phyloP scores from a whole-genome alignment of 2,329 filamentous ascomycete species.

The Epicoccum sorghinum region DNA sequence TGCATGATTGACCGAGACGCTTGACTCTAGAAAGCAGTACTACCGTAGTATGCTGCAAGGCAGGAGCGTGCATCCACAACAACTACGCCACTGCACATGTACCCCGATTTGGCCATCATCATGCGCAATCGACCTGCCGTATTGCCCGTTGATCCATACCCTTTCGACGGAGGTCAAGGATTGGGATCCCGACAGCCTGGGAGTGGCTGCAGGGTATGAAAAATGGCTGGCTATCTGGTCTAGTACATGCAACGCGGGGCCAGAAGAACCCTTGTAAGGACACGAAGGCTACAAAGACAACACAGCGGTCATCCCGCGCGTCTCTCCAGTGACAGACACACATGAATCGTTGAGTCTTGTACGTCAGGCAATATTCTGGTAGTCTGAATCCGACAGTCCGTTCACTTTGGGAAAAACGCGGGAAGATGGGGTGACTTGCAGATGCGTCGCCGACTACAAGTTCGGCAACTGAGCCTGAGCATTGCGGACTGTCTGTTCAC shows the following conservation, averaged over 20 bases:
- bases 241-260: neutral
- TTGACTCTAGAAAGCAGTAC: neutral
- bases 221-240: neutral
- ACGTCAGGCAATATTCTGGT: too few species aligned
- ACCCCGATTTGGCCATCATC: neutral
- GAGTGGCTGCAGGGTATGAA: neutral
- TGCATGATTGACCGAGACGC: neutral
- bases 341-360: neutral
- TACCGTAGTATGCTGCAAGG: constrained; percentile 5
- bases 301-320: neutral
- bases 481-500: constrained; percentile 7
- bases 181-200: neutral
- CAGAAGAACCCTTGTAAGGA: neutral
- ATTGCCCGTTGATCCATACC: neutral
- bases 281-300: neutral
- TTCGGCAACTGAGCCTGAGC: neutral
- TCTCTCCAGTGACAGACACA: neutral
- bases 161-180: neutral
- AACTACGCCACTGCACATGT: neutral
- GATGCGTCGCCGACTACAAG: constrained; percentile 11
- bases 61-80: neutral
- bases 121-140: neutral
- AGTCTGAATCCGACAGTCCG: neutral
- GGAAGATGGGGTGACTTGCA: constrained; percentile 6
- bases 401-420: neutral